Evolutionary conservation across 805 yeast genomes (phyloP).

Genomic region (Lipomyces kockii): DNA sequence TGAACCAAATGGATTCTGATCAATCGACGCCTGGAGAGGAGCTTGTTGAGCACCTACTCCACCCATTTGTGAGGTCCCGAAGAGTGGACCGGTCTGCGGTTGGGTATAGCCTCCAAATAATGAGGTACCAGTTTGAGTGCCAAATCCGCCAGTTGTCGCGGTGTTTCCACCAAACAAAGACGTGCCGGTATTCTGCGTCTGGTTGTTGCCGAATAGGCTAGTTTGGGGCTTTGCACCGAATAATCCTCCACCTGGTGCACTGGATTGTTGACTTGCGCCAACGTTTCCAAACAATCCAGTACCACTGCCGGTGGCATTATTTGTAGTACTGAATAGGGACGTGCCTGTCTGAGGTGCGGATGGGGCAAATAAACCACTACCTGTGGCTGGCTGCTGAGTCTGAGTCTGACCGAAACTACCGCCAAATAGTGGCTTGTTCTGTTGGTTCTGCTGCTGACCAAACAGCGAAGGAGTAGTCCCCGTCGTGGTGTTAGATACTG

Average conservation of each 20-base stretch:
- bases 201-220: slow-evolving; percentile 38
- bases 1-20: slow-evolving; percentile 76
- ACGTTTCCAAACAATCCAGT: slow-evolving; percentile 38
- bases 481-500: slow-evolving; percentile 38
- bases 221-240: slow-evolving; percentile 42
- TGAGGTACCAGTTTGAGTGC: slow-evolving; percentile 40
- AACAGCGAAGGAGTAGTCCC: slow-evolving; percentile 22
- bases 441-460: slow-evolving; percentile 34
- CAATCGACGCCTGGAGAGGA: slow-evolving; percentile 46
- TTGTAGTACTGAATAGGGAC: slow-evolving; percentile 41
- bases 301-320: slow-evolving; percentile 36
- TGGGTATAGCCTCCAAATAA: slow-evolving; percentile 34
- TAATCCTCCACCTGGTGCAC: slow-evolving; percentile 36
- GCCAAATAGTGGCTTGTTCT: slow-evolving; percentile 30
- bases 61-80: slow-evolving; percentile 22
- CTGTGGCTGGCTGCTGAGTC: slow-evolving; percentile 25
- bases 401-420: slow-evolving; percentile 26
- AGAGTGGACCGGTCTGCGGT: slow-evolving; percentile 33
- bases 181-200: slow-evolving; percentile 20
- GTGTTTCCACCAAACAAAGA: slow-evolving; percentile 39
- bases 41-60: slow-evolving; percentile 38
- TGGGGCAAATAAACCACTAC: slow-evolving; percentile 51
- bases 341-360: slow-evolving; percentile 22
- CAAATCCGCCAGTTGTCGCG: slow-evolving; percentile 52
- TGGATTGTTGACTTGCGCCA: slow-evolving; percentile 27